Conservation (phyloP, 805 yeast species). For the Ascoidea rubescens region DNA sequence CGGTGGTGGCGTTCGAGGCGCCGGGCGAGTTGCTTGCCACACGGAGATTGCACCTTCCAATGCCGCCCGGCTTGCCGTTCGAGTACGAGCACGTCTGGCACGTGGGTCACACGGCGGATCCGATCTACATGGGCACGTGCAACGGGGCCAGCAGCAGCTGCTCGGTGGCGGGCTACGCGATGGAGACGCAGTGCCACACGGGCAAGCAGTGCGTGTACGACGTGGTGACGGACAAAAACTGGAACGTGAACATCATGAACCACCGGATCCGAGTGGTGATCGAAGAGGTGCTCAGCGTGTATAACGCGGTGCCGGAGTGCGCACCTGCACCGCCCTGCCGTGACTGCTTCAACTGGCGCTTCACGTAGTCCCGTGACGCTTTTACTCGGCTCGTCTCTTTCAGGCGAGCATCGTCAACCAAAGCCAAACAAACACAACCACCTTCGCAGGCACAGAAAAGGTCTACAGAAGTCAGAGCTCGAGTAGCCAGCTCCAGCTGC, state of each 20-base stretch:
- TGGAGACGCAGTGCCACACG: slow-evolving; percentile 91
- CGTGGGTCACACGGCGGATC: slow-evolving; percentile 92
- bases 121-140: slow-evolving; percentile 90
- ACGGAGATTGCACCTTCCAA: slow-evolving; percentile 71
- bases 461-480: too few relatives aligned
- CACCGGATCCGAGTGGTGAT: slow-evolving; percentile 86
- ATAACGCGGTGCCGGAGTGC: not conserved
- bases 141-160: slow-evolving; percentile 85
- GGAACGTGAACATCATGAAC: slow-evolving; percentile 80
- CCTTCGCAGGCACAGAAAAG: too few relatives aligned
- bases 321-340: not conserved
- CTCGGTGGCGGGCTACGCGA: slow-evolving; percentile 84
- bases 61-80: slow-evolving; percentile 77
- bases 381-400: too few relatives aligned
- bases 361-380: too few relatives aligned
- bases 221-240: slow-evolving; percentile 74
- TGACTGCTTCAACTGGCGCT: not conserved
- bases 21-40: slow-evolving; percentile 85
- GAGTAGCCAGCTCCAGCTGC: too few relatives aligned
- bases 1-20: slow-evolving; percentile 80
- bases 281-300: slow-evolving; percentile 40
- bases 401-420: too few relatives aligned
- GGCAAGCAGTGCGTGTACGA: slow-evolving; percentile 82
- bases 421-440: too few relatives aligned
- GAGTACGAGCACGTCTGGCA: slow-evolving; percentile 82